Base-by-base conservation (phyloP, 805 yeast species). In the Nakazawaea holstii region DNA sequence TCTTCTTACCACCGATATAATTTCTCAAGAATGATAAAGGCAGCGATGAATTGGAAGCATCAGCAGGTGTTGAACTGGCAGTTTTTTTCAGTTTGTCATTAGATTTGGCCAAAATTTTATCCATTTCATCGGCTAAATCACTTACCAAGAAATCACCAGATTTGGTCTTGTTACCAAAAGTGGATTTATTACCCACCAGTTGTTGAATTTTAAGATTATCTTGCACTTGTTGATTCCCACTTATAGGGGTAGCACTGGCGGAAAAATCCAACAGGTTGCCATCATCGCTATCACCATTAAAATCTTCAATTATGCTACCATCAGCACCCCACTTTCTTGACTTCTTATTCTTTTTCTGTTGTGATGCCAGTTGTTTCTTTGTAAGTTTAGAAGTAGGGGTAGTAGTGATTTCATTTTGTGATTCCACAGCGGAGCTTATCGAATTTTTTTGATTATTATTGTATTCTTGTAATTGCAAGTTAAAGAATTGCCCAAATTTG, bases 281-380 rank as follows among this genome's bases (percentile, higher is more conserved):
- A 17, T 61, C 67, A 9, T 62, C 70, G 15, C 69, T 75, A 6
- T 39, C 54, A n/a, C 39, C 54, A 15, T 60, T 67, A 13, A 62
- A 69, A 11, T 64, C 66, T 31, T 79, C 84, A 43, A 70, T 72
- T 43, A 68, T 72, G 30, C 66, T 54, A 6, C 90, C 91, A 56
- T 81, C 84, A 29, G 76, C 76, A 26, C 77, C 82, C 88, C 88
- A 83, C 57, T 74, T 80, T 57, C 92, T 73, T 30, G 69, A 64
- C 59, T 69, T 72, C 59, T 79, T 77, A 48, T 57, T 59, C 11
- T 54, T 49, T 26, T 39, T 40, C 9, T 36, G 51, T 5, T 53
- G 45, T 8, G 45, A 32, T 38, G 37, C 51, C 41, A 40, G 56
- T 49, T 48, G 46, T 50, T 15, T 13, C 27, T 27, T 31, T 24